Conservation (phyloP, 768 basidiomycete genomes). For the Dioszegia aurantiaca region DNA sequence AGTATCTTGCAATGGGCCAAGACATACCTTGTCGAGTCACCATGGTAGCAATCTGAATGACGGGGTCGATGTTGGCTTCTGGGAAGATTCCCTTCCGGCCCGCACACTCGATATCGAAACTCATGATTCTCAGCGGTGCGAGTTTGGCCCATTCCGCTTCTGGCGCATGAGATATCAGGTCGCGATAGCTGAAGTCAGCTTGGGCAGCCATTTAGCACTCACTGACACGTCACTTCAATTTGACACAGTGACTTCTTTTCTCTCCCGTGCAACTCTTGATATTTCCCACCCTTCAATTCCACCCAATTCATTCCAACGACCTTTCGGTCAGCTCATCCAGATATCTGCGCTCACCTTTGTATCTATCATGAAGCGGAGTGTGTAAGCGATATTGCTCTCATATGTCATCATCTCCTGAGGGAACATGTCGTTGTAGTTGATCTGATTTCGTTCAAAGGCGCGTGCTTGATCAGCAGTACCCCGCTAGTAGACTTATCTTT, state of each 20-base stretch:
- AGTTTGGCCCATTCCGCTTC: constrained; percentile 89
- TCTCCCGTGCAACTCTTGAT: constrained; percentile 61
- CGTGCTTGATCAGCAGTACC: constrained; percentile 46
- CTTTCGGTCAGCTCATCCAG: constrained; percentile 53
- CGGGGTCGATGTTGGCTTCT: constrained; percentile 81
- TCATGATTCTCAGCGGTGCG: constrained; percentile 87
- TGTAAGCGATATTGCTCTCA: constrained; percentile 91
- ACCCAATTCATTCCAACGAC: constrained; percentile 99
- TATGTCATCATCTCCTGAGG: constrained; percentile 64
- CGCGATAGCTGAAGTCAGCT: constrained; percentile 63
- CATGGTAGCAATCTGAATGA: constrained; percentile 99
- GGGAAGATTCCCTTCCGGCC: constrained; percentile 97
- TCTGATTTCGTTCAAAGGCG: constrained; percentile 70
- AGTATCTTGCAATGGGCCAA: background rate
- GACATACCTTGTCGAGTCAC: constrained; percentile 88
- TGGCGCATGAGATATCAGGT: constrained; percentile 82
- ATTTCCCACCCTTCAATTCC: constrained; percentile 80
- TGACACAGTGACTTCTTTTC: constrained; percentile 78
- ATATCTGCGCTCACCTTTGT: constrained; percentile 62
- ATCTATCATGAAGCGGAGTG: constrained; percentile 96
- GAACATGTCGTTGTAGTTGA: constrained; percentile 64
- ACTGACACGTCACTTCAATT: constrained; percentile 78
- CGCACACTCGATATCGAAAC: constrained; percentile 99
- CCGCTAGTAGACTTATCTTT: constrained; percentile 68
- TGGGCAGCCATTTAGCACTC: constrained; percentile 26